phyloP scores from a whole-genome alignment of 2,329 filamentous ascomycete species.

The Pyrenophora seminiperda region DNA sequence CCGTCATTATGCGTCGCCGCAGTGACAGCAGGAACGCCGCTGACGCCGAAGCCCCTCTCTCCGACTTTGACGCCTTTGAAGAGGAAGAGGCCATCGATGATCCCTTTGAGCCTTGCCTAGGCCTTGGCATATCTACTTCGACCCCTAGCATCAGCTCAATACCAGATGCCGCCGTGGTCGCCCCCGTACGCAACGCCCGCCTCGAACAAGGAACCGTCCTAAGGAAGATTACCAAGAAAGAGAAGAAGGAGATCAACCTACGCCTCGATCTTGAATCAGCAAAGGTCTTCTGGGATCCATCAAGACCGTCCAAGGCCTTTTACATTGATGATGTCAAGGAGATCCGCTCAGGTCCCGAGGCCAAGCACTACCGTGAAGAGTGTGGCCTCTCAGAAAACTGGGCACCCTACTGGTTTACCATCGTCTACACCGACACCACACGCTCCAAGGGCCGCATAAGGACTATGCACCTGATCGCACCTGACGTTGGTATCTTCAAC shows the following conservation, averaged over 20 bases:
- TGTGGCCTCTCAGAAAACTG: slow-evolving; percentile 70
- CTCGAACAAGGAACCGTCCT: slow-evolving; percentile 80
- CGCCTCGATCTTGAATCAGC: slow-evolving; percentile 81
- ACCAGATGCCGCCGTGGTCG: slow-evolving; percentile 55
- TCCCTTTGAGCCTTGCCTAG: slow-evolving; percentile 48
- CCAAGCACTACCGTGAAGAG: slow-evolving; percentile 87
- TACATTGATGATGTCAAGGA: slow-evolving; percentile 96
- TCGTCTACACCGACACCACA: slow-evolving; percentile 81
- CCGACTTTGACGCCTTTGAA: slow-evolving; percentile 57
- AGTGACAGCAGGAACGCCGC: slow-evolving; percentile 84
- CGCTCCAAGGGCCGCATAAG: slow-evolving; percentile 77
- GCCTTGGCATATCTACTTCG: slow-evolving; percentile 49
- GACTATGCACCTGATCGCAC: slow-evolving; percentile 84
- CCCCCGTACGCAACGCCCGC: slow-evolving; percentile 75
- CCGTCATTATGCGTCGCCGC: slow-evolving; percentile 81
- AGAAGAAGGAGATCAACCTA: slow-evolving; percentile 72
- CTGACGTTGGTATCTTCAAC: slow-evolving; percentile 70
- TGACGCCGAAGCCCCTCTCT: slow-evolving; percentile 53
- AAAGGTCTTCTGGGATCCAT: slow-evolving; percentile 86
- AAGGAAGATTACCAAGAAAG: slow-evolving; percentile 84
- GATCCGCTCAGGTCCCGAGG: slow-evolving; percentile 81
- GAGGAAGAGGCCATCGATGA: slow-evolving; percentile 58
- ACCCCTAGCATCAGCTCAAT: slow-evolving; percentile 42
- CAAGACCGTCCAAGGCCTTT: slow-evolving; percentile 78
- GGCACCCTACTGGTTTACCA: slow-evolving; percentile 82